Evolutionary conservation across 1,284 basidiomycete genomes (phyloP).

Genomic region (Pseudozyma hubeiensis): DNA sequence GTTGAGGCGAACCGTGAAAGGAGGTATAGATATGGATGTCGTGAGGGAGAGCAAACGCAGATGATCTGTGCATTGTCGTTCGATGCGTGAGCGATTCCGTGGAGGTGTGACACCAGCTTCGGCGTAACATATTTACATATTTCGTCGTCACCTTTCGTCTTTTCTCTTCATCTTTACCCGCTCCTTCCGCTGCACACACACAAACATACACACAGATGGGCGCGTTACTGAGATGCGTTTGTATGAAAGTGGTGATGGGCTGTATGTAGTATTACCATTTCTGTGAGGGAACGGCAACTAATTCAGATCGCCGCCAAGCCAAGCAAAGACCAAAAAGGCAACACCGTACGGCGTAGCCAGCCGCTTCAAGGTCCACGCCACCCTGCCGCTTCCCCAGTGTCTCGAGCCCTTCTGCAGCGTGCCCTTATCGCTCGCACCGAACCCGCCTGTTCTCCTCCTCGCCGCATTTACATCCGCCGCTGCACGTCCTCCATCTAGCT

Average conservation of each 20-base stretch:
- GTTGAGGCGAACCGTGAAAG: too few species aligned
- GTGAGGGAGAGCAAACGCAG: constrained; percentile 9
- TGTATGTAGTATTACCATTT: too few species aligned
- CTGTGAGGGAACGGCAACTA: constrained; percentile 6
- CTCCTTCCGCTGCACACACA: too few species aligned
- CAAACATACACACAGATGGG: too few species aligned
- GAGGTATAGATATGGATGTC: constrained; percentile 15
- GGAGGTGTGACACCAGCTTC: constrained; percentile 1
- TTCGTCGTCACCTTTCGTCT: too few species aligned
- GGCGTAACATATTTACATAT: not conserved
- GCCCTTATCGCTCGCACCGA: constrained; percentile 21
- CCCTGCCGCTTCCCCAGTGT: constrained; percentile 54
- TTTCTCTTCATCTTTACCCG: not conserved
- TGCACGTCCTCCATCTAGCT: not conserved
- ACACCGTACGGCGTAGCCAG: constrained; percentile 64
- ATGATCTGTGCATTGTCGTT: constrained; percentile 29
- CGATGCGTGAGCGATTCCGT: constrained; percentile 8
- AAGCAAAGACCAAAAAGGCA: constrained; percentile 65
- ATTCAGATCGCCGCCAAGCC: constrained; percentile 64
- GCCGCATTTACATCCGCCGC: not conserved
- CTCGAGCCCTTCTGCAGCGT: constrained; percentile 42
- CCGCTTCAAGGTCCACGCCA: constrained; percentile 54
- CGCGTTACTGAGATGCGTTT: too few species aligned
- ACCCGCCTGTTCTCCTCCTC: constrained; percentile 9
- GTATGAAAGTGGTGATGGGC: too few species aligned